Evolutionary conservation across 208 protist species (phyloP).

Genomic region (Acanthamoeba lenticulata): DNA sequence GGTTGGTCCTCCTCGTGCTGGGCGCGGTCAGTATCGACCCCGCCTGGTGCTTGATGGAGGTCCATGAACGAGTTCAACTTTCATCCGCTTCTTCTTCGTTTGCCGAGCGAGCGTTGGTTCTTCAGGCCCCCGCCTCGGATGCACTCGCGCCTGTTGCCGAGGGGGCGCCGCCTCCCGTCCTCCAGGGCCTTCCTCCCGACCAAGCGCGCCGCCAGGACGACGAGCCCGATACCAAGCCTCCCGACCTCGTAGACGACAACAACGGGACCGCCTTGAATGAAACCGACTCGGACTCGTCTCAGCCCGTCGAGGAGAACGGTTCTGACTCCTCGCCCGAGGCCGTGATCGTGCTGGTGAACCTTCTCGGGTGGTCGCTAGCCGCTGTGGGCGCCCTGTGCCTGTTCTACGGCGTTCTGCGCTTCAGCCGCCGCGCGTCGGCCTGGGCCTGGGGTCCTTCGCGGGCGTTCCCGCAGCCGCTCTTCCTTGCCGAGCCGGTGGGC

Average conservation of each 20-base stretch:
- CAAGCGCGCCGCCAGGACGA: neutral
- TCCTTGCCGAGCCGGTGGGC: neutral
- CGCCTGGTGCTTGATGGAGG: neutral
- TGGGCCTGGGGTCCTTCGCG: neutral
- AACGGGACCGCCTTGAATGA: neutral
- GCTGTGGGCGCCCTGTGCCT: neutral
- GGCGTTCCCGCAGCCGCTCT: neutral
- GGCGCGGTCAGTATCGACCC: neutral
- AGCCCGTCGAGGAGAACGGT: neutral
- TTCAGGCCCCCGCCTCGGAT: neutral
- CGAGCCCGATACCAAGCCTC: neutral
- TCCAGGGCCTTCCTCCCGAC: neutral
- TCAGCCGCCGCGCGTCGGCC: neutral
- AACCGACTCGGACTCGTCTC: neutral
- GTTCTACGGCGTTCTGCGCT: neutral
- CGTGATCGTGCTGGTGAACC: neutral
- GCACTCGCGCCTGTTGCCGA: neutral
- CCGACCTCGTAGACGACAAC: neutral
- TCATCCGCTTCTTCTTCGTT: neutral
- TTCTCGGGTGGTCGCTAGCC: neutral
- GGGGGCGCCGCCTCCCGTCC: neutral
- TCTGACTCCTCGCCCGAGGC: neutral
- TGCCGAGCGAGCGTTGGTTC: neutral
- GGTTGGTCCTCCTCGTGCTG: neutral
- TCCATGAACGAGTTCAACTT: neutral